These are phyloP conservation scores for Yamadazyma songkhlaensis DNA, from an alignment of 1,139 yeast species.

Conservation along the genomic window DNA sequence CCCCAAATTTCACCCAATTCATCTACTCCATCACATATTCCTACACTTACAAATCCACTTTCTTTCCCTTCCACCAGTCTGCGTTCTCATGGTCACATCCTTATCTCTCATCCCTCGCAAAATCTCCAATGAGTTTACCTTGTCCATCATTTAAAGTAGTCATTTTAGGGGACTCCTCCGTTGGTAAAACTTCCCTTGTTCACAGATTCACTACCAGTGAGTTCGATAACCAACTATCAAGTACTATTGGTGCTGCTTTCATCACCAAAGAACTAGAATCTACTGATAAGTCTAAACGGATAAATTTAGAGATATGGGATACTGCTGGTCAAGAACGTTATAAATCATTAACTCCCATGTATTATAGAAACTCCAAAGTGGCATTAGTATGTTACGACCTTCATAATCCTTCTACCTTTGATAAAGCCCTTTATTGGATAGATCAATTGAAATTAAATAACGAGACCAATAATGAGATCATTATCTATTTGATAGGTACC, in stretches of 20 bases:
- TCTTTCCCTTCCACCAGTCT: no score
- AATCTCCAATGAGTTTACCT: conserved; percentile 1
- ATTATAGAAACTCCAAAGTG: conserved; percentile 44
- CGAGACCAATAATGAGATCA: conserved; percentile 15
- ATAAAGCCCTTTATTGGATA: conserved; percentile 45
- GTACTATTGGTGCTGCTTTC: conserved; percentile 52
- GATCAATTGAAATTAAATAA: conserved; percentile 36
- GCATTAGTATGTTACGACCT: conserved; percentile 41
- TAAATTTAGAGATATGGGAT: conserved; percentile 50
- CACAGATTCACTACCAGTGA: conserved; percentile 38
- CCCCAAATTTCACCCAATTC: no score
- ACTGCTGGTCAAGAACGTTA: conserved; percentile 54
- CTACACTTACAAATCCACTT: no score
- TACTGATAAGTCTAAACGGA: conserved; percentile 12
- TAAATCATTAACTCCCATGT: conserved; percentile 48
- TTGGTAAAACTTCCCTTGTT: conserved; percentile 45
- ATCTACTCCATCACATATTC: no score
- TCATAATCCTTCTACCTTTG: conserved; percentile 31
- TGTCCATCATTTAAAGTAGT: conserved; percentile 32
- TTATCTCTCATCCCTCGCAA: neutral
- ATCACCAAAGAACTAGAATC: conserved; percentile 35
- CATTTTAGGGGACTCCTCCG: conserved; percentile 46
- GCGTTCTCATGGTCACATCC: no score
- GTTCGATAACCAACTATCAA: conserved; percentile 38
- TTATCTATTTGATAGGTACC: conserved; percentile 35